Conservation (phyloP, 148 eudicot species). For the Amaranthus cruentus region DNA sequence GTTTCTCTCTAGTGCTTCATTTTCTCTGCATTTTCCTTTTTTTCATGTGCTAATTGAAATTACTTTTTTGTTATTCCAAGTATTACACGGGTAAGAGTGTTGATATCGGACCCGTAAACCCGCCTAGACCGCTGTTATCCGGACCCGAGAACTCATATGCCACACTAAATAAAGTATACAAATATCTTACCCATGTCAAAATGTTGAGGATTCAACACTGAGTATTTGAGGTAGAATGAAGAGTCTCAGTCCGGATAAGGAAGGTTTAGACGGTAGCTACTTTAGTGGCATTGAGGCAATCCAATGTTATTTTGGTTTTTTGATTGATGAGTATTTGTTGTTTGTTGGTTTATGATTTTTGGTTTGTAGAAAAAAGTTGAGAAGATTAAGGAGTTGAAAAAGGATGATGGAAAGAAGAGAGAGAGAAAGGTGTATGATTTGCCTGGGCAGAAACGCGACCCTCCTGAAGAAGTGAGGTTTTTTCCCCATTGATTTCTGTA, state of each 20-base stretch:
- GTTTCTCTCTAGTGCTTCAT: constrained; percentile 17
- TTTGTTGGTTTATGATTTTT: not conserved
- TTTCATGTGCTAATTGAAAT: not conserved
- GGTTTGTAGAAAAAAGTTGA: constrained; percentile 35
- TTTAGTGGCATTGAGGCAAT: too few species aligned
- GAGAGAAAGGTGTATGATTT: constrained; percentile 65
- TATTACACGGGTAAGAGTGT: too few species aligned
- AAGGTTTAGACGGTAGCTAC: too few species aligned
- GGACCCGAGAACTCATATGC: too few species aligned
- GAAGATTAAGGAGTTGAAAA: constrained; percentile 31
- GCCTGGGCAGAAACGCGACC: constrained; percentile 90
- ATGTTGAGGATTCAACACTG: too few species aligned
- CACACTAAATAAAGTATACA: too few species aligned
- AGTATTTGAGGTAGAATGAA: too few species aligned
- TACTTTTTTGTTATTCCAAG: not conserved
- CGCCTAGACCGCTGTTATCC: too few species aligned
- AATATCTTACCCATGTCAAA: too few species aligned
- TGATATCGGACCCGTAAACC: too few species aligned
- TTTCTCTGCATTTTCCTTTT: not conserved
- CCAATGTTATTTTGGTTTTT: not conserved
- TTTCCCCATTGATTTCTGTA: not conserved
- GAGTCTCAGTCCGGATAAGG: too few species aligned
- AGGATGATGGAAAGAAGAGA: constrained; percentile 47
- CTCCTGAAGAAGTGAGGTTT: constrained; percentile 64
- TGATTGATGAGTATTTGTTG: too few species aligned